phyloP scores from a whole-genome alignment of 2,329 filamentous ascomycete genomes.

The Mycosphaerelloides madeirae region DNA sequence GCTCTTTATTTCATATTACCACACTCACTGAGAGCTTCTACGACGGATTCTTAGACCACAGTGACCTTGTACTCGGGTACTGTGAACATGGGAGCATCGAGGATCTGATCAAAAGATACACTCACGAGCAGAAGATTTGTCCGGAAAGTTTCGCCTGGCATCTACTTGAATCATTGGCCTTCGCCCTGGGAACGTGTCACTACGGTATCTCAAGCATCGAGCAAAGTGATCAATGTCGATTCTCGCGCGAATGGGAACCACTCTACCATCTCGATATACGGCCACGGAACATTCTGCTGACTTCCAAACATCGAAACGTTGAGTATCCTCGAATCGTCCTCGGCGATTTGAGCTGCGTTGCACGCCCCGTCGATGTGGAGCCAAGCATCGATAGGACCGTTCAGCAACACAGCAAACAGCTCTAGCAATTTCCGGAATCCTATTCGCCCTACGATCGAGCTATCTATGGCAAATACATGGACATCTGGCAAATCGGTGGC shows the following conservation, averaged over 20 bases:
- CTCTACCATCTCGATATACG: slow-evolving; percentile 21
- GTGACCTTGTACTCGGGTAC: slow-evolving; percentile 17
- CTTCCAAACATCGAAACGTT: not conserved
- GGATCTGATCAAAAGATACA: slow-evolving; percentile 14
- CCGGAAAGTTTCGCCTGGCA: slow-evolving; percentile 17
- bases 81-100: slow-evolving; percentile 17
- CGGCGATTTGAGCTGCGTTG: slow-evolving; percentile 19
- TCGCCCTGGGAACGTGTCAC: slow-evolving; percentile 31
- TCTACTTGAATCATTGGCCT: slow-evolving; percentile 10
- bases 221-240: not conserved
- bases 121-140: not conserved
- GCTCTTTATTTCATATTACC: slow-evolving; percentile 8
- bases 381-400: slow-evolving; percentile 1
- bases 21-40: slow-evolving; percentile 11
- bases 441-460: not conserved
- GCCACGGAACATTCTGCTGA: slow-evolving; percentile 16
- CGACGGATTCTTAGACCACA: not conserved
- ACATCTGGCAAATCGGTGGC: slow-evolving; percentile 21
- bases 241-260: slow-evolving; percentile 13
- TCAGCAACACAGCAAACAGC: slow-evolving; percentile 6
- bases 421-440: slow-evolving; percentile 18
- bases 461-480: slow-evolving; percentile 14
- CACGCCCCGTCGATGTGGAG: slow-evolving; percentile 11
- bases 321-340: slow-evolving; percentile 16
- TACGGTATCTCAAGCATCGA: slow-evolving; percentile 9